phyloP scores from a whole-genome alignment of 2,329 filamentous ascomycete species.

The Hymenoscyphus fructigenus region DNA sequence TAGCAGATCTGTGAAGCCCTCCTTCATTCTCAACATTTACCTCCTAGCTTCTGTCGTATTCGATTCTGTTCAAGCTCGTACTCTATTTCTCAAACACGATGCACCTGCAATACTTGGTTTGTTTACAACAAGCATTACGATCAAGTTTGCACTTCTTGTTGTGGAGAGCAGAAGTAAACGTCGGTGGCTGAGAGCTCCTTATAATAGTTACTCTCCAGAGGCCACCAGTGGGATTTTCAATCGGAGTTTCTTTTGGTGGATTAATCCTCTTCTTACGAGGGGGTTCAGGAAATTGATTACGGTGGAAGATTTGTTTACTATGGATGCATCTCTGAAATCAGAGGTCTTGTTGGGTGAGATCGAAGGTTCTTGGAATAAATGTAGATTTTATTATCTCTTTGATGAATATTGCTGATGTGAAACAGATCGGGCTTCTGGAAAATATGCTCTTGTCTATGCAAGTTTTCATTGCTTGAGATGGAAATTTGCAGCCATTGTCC shows the following conservation, averaged over 20 bases:
- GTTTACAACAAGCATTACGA: conserved; percentile 20
- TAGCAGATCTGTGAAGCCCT: conserved; percentile 18
- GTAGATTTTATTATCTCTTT: conserved; percentile 5
- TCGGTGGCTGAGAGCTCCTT: conserved; percentile 18
- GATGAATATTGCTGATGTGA: background rate
- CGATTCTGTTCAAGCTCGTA: conserved; percentile 25
- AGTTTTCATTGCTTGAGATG: conserved; percentile 18
- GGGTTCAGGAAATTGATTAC: conserved; percentile 36
- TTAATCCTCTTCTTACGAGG: conserved; percentile 37
- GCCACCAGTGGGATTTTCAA: conserved; percentile 37
- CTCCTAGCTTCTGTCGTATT: conserved; percentile 19
- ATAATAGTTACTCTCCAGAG: conserved; percentile 30
- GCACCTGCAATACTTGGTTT: conserved; percentile 18
- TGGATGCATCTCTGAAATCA: conserved; percentile 22
- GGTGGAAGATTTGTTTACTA: conserved; percentile 33
- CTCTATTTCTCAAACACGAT: conserved; percentile 29
- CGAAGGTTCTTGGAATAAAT: conserved; percentile 20
- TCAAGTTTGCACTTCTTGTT: conserved; percentile 26
- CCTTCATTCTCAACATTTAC: conserved; percentile 21
- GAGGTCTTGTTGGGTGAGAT: conserved; percentile 14
- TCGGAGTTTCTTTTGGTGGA: conserved; percentile 40
- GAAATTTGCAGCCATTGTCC: conserved; percentile 19
- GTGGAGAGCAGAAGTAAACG: conserved; percentile 28
- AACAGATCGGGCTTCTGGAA: conserved; percentile 13
- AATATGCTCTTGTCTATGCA: conserved; percentile 20